Percentiles rank a stretch among this genome's conserved stretches.
Conservation (phyloP, 345 rosid genomes). For the Boechera divaricarpa region DNA sequence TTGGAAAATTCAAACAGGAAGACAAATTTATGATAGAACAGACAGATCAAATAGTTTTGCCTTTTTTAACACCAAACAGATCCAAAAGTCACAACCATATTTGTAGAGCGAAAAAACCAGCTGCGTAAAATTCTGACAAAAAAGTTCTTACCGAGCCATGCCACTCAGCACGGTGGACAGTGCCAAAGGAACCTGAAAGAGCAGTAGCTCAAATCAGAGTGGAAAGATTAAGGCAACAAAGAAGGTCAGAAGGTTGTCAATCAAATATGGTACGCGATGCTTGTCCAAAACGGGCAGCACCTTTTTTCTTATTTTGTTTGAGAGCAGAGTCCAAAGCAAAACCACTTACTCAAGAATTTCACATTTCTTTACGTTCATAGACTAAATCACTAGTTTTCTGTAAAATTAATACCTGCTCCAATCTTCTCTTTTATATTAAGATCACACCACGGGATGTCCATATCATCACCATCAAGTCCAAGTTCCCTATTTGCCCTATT, state of each 20-base stretch:
- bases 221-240: conserved; percentile 17
- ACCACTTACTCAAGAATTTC: conserved; percentile 14
- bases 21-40: not conserved
- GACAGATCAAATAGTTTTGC: not conserved
- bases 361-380: conserved; percentile 9
- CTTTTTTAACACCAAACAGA: conserved; percentile 15
- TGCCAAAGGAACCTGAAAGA: conserved; percentile 98
- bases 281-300: not conserved
- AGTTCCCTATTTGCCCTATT: conserved; percentile 58
- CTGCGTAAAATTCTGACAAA: not conserved
- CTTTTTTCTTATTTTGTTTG: not conserved
- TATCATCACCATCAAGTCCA: conserved; percentile 79
- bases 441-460: conserved; percentile 92
- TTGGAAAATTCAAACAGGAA: conserved; percentile 5
- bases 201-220: conserved; percentile 40
- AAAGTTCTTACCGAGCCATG: conserved; percentile 88
- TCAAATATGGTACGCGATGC: too few species aligned
- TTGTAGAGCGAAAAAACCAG: not conserved
- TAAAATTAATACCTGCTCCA: conserved; percentile 80
- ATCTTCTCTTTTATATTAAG: conserved; percentile 88
- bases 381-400: conserved; percentile 3
- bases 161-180: conserved; percentile 99
- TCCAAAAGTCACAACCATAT: conserved; percentile 11
- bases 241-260: not conserved
- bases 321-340: conserved; percentile 25